Base-by-base conservation (phyloP, 192 early-diverging fungal species). In the Linnemannia schmuckeri region DNA sequence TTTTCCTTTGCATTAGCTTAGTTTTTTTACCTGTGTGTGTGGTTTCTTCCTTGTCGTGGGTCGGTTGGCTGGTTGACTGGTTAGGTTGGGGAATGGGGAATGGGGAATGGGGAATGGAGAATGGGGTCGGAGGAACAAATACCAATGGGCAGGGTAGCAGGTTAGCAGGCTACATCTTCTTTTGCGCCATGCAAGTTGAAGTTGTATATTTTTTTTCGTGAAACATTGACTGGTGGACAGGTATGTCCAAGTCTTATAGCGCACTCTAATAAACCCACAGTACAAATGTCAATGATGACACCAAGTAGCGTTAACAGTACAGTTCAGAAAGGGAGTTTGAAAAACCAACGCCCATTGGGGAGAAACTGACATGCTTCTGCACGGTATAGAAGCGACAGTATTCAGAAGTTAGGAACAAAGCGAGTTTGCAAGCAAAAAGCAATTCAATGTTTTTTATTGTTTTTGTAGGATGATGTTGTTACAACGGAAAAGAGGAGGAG, bases 371-470 rank as follows among this genome's bases (percentile, higher is more conserved):
- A 52, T 52, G 44, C 18, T 52, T 22, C 49, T 18, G 20, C 49
- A 18, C 20, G 49, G 49, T 17, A 22, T 18, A 52, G 49, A 52
- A 3, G 49, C 2, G 18, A 52, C 5, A 18, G 9, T 46, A 10
- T 12, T 12, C 12, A 46, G 12, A 10, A 9, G 42, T 0, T 46
- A n/a, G 18, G 49, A 20, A 20, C 18, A 52, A 44, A 52, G 49
- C 17, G 49, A 22, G 49, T 15, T 46, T 18, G 49, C 2, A 52
- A 20, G 5, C 18, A 52, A 52, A 52, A 52, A 52, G 49, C 49
- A 52, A 52, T 52, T 52, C 61, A 30, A 66, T 66, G 1, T 66
- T 66, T 66, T 66, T 66, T 66, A 66, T 66, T 66, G 61, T 66
- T 66, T 66, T 66, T 66, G 30, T 3, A 33, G 12, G 30, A n/a